Base-by-base conservation (phyloP, 1,284 basidiomycete genomes). In the Leccinum cinnamomeum region DNA sequence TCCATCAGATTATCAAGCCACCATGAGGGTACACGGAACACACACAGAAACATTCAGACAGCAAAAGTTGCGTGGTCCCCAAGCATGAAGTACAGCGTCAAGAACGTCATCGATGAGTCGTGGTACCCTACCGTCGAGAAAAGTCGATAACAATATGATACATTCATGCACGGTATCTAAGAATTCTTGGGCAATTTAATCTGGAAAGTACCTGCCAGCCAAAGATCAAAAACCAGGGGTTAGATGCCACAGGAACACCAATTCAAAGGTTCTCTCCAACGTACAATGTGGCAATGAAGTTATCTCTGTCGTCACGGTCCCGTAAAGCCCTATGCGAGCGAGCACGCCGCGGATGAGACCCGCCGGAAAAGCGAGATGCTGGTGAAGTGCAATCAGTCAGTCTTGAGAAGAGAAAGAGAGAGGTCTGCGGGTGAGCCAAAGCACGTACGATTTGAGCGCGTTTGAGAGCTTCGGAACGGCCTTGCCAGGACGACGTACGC, bases 341-440 rank as follows among this genome's bases (percentile, higher is more conserved):
- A 96, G 82, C 2, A 91, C 88, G n/a, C 94, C 94, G 62, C 88
- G 86, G 54, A 97, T 87, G 51, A 95, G 83, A 16, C 94, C 94
- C 50, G 87, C 86, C 1, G 92, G 84, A 76, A 94, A 87, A 7
- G 91, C 85, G 33, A 89, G 86, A 70, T 94, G 92, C 91, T 46
- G 3, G 44, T 10, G 5, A 6, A 44, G 41, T 44, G n/a, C 1
- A 6, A 44, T 44, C 41, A 46, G 44, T 18, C 18, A 0, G 1
- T 46, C 18, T 46, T 18, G 41, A 44, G n/a, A 18, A 10, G 1
- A 5, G 0, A 5, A 3, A 18, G 5, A 11, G n/a, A 46, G 41
- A 18, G 39, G 1, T n/a, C 39, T 1, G 16, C 16, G 0, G 1
- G 3, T 11, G 11, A 53, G 28, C 48, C 28, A 14, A 39, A 48